Conservation (phyloP, 352 stramenopile species). For the Phytophthora citrophthora region DNA sequence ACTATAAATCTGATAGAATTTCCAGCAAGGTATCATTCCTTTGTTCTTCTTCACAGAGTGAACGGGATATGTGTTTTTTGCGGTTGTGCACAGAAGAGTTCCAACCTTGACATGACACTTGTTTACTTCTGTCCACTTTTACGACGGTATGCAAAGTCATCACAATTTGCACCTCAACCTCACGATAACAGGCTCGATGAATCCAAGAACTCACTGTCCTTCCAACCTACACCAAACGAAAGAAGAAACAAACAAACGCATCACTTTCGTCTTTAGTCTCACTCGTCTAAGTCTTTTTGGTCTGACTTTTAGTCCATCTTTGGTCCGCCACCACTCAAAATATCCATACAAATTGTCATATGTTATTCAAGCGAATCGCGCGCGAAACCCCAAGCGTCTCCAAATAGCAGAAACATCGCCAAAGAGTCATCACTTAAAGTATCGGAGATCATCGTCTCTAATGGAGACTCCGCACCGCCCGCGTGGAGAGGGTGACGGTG, state of each 20-base stretch:
- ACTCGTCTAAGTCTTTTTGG: background rate
- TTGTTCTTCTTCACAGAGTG: no score
- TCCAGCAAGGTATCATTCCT: no score
- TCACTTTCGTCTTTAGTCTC: no score
- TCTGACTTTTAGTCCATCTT: slow-evolving; percentile 9
- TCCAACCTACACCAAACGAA: no score
- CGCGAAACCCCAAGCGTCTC: slow-evolving; percentile 16
- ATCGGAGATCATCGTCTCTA: slow-evolving; percentile 5
- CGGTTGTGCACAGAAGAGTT: no score
- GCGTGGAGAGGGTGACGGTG: slow-evolving; percentile 3
- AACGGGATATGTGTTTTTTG: no score
- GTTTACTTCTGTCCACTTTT: background rate
- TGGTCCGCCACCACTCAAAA: slow-evolving; percentile 14
- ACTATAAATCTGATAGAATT: no score
- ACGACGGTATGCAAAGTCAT: background rate
- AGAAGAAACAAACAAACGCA: no score
- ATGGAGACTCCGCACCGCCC: slow-evolving; percentile 36
- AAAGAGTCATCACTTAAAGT: slow-evolving; percentile 6
- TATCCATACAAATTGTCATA: slow-evolving; percentile 10
- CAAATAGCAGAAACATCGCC: slow-evolving; percentile 14
- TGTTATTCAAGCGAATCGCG: slow-evolving; percentile 12
- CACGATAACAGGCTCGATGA: background rate
- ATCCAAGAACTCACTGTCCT: background rate
- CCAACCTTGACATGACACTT: background rate
- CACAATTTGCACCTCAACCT: slow-evolving; percentile 6